Base-by-base conservation (phyloP, 371 early-diverging fungal species). In the Dinochytrium kinnereticum region DNA sequence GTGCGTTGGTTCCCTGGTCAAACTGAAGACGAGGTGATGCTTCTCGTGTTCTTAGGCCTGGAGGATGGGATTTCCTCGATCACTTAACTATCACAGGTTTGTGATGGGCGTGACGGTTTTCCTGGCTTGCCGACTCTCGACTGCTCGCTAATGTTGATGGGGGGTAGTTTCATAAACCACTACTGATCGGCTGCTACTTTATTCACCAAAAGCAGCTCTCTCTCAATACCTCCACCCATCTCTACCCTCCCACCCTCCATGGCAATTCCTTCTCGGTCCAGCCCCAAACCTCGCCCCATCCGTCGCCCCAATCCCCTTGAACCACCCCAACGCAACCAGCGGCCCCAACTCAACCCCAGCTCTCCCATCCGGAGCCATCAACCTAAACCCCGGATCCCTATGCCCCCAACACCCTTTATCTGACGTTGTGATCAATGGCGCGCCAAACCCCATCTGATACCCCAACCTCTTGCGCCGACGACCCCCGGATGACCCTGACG, bases 251-350 rank as follows among this genome's bases (percentile, higher is more conserved):
- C 61, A 61, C 34, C 36, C 36, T 13, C 61, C 61, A 61, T 61
- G 61, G 36, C 61, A 61, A 37, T 38, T 37, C 3, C 70, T 28
- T 13, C 75, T 34, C 26, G 75, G 75, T 30, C 75, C 75, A 26
- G 33, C 30, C 49, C 75, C 75, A 74, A 74, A 74, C 36, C 64
- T 69, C 31, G 64, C 70, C 19, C 66, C 51, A 26, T 34, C 61
- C 30, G 34, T 36, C 3, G 65, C 37, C 17, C 65, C 70, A 19
- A 74, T 36, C 24, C 64, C 44, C 50, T 70, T 59, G 64, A 74
- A 40, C 75, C 75, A 74, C 57, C 75, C 75, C 70, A 75, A 67
- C 10, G 75, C 75, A 1, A 70, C 75, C 51, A 75, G 64, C 59
- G 75, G 75, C 0, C 64, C 75, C 37, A 75, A 24, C 68, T 75